Percentiles rank a stretch among this genome's conserved stretches.
Evolutionary conservation across 2,329 filamentous ascomycete species (phyloP).

Genomic region (Aquanectria penicillioides): DNA sequence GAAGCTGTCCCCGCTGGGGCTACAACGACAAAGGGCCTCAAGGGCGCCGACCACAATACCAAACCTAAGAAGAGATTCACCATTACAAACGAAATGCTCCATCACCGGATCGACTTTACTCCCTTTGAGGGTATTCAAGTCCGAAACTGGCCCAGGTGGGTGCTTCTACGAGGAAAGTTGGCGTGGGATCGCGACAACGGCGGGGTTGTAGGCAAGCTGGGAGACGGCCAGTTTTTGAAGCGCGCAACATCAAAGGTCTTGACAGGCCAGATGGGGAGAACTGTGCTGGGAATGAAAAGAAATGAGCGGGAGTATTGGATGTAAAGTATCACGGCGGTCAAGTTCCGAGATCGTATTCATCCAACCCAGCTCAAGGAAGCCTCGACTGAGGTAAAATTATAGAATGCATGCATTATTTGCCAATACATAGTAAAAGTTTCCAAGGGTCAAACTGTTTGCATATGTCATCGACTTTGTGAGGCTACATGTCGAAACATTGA

Average conservation of each 20-base stretch:
- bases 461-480: no score
- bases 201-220: slow-evolving; percentile 58
- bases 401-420: no score
- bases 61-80: slow-evolving; percentile 35
- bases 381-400: no score
- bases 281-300: not conserved
- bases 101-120: slow-evolving; percentile 71
- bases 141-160: slow-evolving; percentile 70
- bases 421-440: no score
- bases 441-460: no score
- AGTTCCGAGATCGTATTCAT: no score
- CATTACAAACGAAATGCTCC: slow-evolving; percentile 63
- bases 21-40: not conserved
- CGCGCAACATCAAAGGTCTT: slow-evolving; percentile 34
- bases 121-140: slow-evolving; percentile 68
- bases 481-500: no score
- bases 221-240: slow-evolving; percentile 60
- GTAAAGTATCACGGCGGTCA: no score
- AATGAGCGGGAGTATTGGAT: slow-evolving; percentile 2
- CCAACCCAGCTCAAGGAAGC: no score
- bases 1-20: not conserved
- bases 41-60: not conserved
- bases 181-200: slow-evolving; percentile 66
- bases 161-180: slow-evolving; percentile 65
- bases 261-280: not conserved